Percentiles rank a stretch among this genome's conserved stretches.
These are phyloP conservation scores for Spiraea crenata DNA, from an alignment of 331 rosid species.

Conservation along the genomic window DNA sequence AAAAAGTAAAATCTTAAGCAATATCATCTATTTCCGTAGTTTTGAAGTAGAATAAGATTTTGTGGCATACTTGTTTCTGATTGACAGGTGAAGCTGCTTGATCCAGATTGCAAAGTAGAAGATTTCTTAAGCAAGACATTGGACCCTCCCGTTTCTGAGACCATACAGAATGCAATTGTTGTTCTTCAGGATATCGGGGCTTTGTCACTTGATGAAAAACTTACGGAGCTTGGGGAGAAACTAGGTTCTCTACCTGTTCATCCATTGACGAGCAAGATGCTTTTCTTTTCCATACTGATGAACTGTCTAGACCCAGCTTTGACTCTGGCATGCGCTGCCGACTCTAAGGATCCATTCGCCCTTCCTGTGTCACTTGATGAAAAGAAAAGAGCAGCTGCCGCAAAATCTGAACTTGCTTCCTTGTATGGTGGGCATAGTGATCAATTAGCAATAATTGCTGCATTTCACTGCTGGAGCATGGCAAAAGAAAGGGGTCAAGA, in stretches of 20 bases:
- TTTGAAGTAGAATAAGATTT: not conserved
- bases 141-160: constrained; percentile 85
- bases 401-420: constrained; percentile 66
- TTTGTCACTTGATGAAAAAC: constrained; percentile 63
- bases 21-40: not conserved
- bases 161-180: constrained; percentile 65
- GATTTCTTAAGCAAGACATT: constrained; percentile 71
- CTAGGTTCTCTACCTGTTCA: constrained; percentile 92
- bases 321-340: constrained; percentile 87
- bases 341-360: constrained; percentile 77
- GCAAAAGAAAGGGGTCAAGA: constrained; percentile 60
- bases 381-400: constrained; percentile 57
- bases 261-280: constrained; percentile 89
- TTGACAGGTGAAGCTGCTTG: constrained; percentile 78
- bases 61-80: constrained; percentile 7
- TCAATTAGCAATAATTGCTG: constrained; percentile 84
- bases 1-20: not conserved
- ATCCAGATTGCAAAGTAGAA: constrained; percentile 67
- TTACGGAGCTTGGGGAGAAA: constrained; percentile 83
- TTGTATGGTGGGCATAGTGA: constrained; percentile 82
- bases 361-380: constrained; percentile 69
- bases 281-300: constrained; percentile 79
- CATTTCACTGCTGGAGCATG: constrained; percentile 77
- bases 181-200: constrained; percentile 97
- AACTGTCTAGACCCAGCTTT: constrained; percentile 95